These are phyloP conservation scores for Cinnamomum chago DNA, from an alignment of 164 flowering plant species.

Conservation along the genomic window DNA sequence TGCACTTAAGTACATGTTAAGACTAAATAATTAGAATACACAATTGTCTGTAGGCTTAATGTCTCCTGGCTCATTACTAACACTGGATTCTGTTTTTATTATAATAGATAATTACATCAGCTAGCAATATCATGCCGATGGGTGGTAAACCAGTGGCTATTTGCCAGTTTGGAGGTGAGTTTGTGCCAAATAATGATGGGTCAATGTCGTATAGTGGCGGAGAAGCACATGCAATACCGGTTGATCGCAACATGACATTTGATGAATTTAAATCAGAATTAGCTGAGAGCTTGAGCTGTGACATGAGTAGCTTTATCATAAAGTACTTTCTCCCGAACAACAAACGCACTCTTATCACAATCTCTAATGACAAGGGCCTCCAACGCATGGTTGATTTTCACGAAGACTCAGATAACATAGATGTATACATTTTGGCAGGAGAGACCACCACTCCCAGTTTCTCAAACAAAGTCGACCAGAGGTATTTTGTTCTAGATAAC, in stretches of 20 bases:
- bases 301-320: conserved; percentile 34
- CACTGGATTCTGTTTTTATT: neutral
- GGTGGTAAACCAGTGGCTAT: conserved; percentile 3
- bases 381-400: conserved; percentile 70
- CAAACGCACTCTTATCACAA: conserved; percentile 48
- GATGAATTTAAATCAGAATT: conserved; percentile 59
- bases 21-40: no score
- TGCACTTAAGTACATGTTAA: neutral
- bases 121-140: neutral
- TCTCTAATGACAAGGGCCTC: conserved; percentile 28
- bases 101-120: neutral
- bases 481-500: no score
- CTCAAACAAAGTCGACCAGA: no score
- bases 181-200: conserved; percentile 59
- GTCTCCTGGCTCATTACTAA: neutral
- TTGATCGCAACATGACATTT: conserved; percentile 44
- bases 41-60: neutral
- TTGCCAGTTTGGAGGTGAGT: conserved; percentile 62
- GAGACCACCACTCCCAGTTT: conserved; percentile 29
- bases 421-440: conserved; percentile 49
- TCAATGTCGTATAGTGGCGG: conserved; percentile 62
- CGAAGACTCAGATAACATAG: conserved; percentile 50
- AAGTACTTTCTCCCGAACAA: conserved; percentile 83
- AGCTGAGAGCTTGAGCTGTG: conserved; percentile 58
- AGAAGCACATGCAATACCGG: conserved; percentile 70